Evolutionary conservation across 345 rosid species (phyloP), one percentile per base, ranked within the genome.

Genomic region (Citrus reticulata): DNA sequence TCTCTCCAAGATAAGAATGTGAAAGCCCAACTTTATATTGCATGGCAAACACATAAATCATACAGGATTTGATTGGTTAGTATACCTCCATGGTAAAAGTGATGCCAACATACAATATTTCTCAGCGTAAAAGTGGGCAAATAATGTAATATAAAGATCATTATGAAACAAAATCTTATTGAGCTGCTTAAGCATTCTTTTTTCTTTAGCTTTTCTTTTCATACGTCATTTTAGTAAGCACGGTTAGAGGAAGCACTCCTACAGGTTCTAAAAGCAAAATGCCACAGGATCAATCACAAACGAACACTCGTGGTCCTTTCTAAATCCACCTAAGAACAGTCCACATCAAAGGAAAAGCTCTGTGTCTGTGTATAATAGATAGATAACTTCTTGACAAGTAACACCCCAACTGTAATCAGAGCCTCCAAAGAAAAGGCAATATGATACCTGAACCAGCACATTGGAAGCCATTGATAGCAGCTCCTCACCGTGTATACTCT

Each of bases 401-500:
- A 54, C 6, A 59, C 63, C 68, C 14, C 32, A 71, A 58, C 49
- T 51, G 9, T 30, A 74, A 70, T 42, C 49, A 46, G 51, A 65
- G 42, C 25, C 19, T 14, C 51, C 70, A 11, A 66, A 11, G 51
- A 46, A 46, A n/a, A 9, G 34, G 8, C 7, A 62, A 42, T 51
- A 64, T 49, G 60, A 78, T 89, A 96, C 99, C 98, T 94, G 97
- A 86, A 96, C 94, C 86, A 94, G 87, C 75, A 84, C 81, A 83
- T 87, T 93, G 91, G 93, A 87, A 7, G 84, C 86, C 84, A 92
- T 84, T 79, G 94, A 86, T 73, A 96, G 81, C 77, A 96, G 89
- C 87, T 96, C 99, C 87, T 93, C 98, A 34, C 99, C 98, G 72
- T 92, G 90, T 93, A 96, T 90, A 80, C 87, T 91, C 88, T 96